phyloP scores from a whole-genome alignment of 345 rosid genomes.

The Lepidium africanum region DNA sequence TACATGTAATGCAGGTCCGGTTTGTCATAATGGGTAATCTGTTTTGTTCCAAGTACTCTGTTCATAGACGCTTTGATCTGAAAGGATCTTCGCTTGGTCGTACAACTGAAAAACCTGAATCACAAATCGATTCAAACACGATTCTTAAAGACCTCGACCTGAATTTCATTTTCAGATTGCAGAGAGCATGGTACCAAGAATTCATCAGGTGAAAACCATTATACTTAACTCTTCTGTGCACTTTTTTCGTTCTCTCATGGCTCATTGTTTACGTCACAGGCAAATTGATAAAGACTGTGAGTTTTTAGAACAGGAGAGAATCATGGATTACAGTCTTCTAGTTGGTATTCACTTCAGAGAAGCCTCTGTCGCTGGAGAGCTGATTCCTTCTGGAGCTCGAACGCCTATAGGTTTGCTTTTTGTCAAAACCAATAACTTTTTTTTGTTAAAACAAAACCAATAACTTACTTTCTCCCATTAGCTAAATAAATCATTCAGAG shows the following conservation, averaged over 20 bases:
- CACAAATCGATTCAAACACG: constrained; percentile 65
- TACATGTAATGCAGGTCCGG: constrained; percentile 51
- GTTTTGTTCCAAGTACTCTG: constrained; percentile 63
- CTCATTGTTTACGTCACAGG: constrained; percentile 33
- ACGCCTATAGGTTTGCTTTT: constrained; percentile 33
- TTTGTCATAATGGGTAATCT: constrained; percentile 97
- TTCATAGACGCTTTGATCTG: constrained; percentile 83
- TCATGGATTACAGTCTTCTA: constrained; percentile 92
- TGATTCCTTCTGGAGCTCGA: constrained; percentile 54
- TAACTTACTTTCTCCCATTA: not conserved
- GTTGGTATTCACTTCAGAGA: constrained; percentile 92
- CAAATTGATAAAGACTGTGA: constrained; percentile 93
- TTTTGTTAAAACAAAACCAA: too few relatives aligned
- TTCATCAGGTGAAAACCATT: constrained; percentile 23
- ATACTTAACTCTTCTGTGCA: not conserved
- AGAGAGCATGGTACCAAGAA: constrained; percentile 85
- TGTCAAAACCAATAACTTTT: not conserved
- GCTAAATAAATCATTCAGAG: not conserved
- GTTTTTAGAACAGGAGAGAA: constrained; percentile 87
- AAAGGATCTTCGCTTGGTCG: constrained; percentile 98
- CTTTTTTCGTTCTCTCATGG: not conserved
- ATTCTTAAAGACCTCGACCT: constrained; percentile 85
- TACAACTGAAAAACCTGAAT: constrained; percentile 72
- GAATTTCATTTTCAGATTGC: constrained; percentile 70
- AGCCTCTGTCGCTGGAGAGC: constrained; percentile 51